phyloP scores from a whole-genome alignment of 192 early-diverging fungal species.

The Lunasporangiospora selenospora region DNA sequence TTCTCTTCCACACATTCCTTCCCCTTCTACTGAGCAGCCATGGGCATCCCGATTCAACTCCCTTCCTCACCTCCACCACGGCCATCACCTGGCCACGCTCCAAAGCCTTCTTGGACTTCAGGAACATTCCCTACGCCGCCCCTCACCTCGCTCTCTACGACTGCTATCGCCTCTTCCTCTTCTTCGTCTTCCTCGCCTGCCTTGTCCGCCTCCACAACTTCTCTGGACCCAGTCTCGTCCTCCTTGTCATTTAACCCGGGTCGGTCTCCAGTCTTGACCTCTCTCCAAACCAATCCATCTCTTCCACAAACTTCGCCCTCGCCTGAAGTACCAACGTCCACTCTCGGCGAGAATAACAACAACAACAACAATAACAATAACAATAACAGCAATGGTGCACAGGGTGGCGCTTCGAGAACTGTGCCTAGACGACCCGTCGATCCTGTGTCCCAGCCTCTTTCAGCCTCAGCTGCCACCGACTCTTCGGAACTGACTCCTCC shows the following conservation, averaged over 20 bases:
- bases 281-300: no score
- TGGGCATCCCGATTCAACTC: slow-evolving; percentile 39
- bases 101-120: slow-evolving; percentile 37
- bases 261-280: no score
- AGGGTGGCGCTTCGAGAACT: no score
- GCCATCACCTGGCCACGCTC: slow-evolving; percentile 13
- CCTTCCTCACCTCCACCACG: slow-evolving; percentile 3
- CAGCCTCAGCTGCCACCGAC: not conserved
- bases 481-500: not conserved
- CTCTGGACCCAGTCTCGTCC: slow-evolving; percentile 3
- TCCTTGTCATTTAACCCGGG: no score
- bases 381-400: no score
- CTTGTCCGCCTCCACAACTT: not conserved
- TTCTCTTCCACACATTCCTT: not conserved
- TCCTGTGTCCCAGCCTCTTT: no score
- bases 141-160: slow-evolving; percentile 3
- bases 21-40: not conserved
- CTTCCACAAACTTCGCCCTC: not conserved
- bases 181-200: not conserved
- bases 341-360: not conserved
- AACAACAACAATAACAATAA: no score
- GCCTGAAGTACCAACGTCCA: not conserved
- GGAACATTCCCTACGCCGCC: slow-evolving; percentile 5
- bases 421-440: no score
- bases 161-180: not conserved